Base-by-base conservation (phyloP, 2,329 filamentous ascomycete genomes). In the Metarhizium robertsii region DNA sequence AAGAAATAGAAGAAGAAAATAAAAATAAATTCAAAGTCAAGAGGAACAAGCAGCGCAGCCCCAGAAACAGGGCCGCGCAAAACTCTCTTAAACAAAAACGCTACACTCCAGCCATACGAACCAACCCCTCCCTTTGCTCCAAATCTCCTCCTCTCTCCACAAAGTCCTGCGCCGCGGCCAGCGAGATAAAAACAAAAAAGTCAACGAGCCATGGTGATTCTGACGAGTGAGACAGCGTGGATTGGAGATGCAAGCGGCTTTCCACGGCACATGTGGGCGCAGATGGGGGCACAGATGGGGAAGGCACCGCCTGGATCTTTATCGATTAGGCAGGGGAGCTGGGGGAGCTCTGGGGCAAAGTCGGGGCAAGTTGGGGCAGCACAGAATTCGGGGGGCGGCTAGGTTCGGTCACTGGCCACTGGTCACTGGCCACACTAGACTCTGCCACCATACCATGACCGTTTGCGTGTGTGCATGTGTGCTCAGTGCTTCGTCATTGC, bases 201-300 rank as follows among this genome's bases (percentile, higher is more conserved):
- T 53, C 42, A 25, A 52, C 11, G 50, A 6, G 14, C 20, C 32
- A 53, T 20, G 20, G 20, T 18, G 40, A 25, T 34, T 40, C 40
- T 51, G 52, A 55, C 53, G 45, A 57, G 48, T 57, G 47, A 54
- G 50, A 57, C 7, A 48, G n/a, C 40, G 50, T 36, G 46, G 43
- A 55, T 55, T 53, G 45, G 57, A 51, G 51, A 56, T 57, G 56
- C 62, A 58, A 59, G 64, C 56, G 56, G 56, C 56, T 58, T 52
- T 52, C 36, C 54, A 34, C 56, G 56, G 56, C 56, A 55, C 54
- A 55, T 5, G 40, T 42, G 40, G 16, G 40, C 10, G n/a, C 40
- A 18, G 40, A 7, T 11, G 6, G n/a, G 42, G n/a, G 6, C n/a
- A 45, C 16, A 11, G 42, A 18, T 42, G n/a, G 11, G 7, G 42